phyloP scores from a whole-genome alignment of 2,329 filamentous ascomycete genomes.

The Aspergillus chevalieri region DNA sequence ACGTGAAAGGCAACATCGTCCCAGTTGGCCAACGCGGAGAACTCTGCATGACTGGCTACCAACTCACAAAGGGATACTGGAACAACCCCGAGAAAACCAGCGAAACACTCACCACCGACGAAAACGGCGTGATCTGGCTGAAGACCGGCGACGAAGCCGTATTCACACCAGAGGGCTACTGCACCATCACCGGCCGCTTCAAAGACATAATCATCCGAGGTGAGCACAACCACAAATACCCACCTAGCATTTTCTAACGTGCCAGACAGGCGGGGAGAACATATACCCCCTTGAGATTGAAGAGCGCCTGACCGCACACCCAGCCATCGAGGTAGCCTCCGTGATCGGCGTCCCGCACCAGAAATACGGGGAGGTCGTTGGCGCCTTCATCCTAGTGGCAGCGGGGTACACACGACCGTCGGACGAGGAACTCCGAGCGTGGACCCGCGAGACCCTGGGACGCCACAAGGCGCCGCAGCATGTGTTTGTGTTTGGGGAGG shows the following conservation, averaged over 20 bases:
- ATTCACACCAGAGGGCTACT: constrained; percentile 57
- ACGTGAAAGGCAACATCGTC: constrained; percentile 56
- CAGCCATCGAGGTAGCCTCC: constrained; percentile 56
- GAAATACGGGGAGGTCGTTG: constrained; percentile 69
- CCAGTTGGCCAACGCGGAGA: constrained; percentile 65
- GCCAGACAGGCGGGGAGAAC: constrained; percentile 58
- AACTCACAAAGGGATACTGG: constrained; percentile 57
- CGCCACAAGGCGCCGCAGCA: constrained; percentile 64
- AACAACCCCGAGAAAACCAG: constrained; percentile 68
- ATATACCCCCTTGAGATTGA: constrained; percentile 70
- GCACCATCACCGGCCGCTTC: constrained; percentile 66
- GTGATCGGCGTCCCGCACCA: constrained; percentile 64
- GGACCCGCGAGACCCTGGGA: constrained; percentile 57
- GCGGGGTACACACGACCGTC: constrained; percentile 33
- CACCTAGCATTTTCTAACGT: neutral
- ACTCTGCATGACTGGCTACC: constrained; percentile 72
- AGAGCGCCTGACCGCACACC: constrained; percentile 62
- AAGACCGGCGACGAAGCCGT: constrained; percentile 58
- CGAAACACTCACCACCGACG: constrained; percentile 63
- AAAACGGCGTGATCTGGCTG: constrained; percentile 53
- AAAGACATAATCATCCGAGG: constrained; percentile 76
- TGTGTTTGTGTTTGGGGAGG: constrained; percentile 68
- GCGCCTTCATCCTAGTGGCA: constrained; percentile 49
- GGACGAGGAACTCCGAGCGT: constrained; percentile 54
- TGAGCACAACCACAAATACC: constrained; percentile 10